Base-by-base conservation (phyloP, 2,329 filamentous ascomycete species). In the Escovopsis sp. region DNA sequence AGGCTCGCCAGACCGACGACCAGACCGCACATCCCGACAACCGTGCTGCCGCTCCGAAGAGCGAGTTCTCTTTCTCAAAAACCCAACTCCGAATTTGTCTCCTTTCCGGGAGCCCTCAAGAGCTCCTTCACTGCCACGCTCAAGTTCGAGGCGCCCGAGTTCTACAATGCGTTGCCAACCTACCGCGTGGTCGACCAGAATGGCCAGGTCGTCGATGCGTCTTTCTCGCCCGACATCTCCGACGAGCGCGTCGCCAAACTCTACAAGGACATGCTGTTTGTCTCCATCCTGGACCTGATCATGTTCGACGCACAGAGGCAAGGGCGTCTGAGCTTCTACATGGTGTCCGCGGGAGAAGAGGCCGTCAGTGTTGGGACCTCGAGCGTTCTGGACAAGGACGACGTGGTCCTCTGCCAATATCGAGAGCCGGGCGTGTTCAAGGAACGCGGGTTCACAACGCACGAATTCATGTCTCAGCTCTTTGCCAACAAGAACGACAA, bases 241-340 rank as follows among this genome's bases (percentile, higher is more conserved):
- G 78, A 91, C 41, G 69, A 72, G 40, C 64, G 71, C 49, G 65
- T 78, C 11, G 55, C 76, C 43, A 72, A 75, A 55, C 61, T 79
- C 41, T 81, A 81, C 59, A 70, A 65, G 45, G 74, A 79, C 53
- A 82, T 83, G 79, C 54, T 82, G 9, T 72, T 69, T 33, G 67
- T 80, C 9, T 78, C 82, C 43, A 83, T 96, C 51, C 91, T 98
- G 86, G 91, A 98, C 58, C 62, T 94, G 43, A 84, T 96, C 59
- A 96, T 96, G 88, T 95, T 94, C 56, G 91, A 98, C 56, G 88
- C 91, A 1, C 91, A 98, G 63, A 73, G 91, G 38, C 91, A 98
- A 63, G 88, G 88, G n/a, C 77, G 86, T 18, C 65, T 94, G 43
- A 88, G 82, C 60, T 98, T 98, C 64, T 98, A 98, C 64, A 96